These are phyloP conservation scores for Termitomyces sp. DNA, from an alignment of 768 basidiomycete species.

Conservation along the genomic window DNA sequence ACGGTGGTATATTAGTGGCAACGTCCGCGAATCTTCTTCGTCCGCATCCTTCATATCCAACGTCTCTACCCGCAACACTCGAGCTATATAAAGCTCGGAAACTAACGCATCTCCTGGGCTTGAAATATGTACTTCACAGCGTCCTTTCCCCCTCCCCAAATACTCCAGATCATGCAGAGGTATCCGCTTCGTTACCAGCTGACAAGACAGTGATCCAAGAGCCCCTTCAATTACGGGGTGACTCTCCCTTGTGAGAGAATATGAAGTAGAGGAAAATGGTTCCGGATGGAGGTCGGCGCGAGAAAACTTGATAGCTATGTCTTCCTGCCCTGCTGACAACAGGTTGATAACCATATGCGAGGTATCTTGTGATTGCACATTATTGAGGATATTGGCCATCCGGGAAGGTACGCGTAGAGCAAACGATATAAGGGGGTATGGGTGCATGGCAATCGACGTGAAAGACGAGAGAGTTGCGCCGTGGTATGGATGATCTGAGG, in stretches of 20 bases:
- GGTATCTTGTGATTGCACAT: slow-evolving; percentile 15
- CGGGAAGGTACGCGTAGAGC: slow-evolving; percentile 86
- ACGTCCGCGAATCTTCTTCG: slow-evolving; percentile 24
- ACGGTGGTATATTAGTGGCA: slow-evolving; percentile 63
- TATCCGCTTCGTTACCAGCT: slow-evolving; percentile 53
- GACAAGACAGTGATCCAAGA: slow-evolving; percentile 72
- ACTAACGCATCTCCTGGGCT: slow-evolving; percentile 15
- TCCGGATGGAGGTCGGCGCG: background rate
- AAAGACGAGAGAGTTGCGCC: slow-evolving; percentile 95
- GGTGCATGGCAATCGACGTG: slow-evolving; percentile 86
- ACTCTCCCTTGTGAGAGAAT: slow-evolving; percentile 43
- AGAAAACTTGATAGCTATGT: slow-evolving; percentile 19
- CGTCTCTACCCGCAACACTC: slow-evolving; percentile 58
- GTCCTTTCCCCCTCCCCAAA: slow-evolving; percentile 20
- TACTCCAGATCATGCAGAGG: slow-evolving; percentile 52
- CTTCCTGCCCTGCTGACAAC: slow-evolving; percentile 62
- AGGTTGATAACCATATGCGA: slow-evolving; percentile 77
- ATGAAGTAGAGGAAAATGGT: slow-evolving; percentile 19
- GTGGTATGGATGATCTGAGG: slow-evolving; percentile 42
- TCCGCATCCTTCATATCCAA: slow-evolving; percentile 17
- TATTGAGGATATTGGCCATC: slow-evolving; percentile 62
- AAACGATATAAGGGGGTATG: slow-evolving; percentile 83
- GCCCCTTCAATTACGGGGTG: slow-evolving; percentile 54
- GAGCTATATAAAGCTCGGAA: slow-evolving; percentile 78
- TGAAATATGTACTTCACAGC: slow-evolving; percentile 8